These are phyloP conservation scores for Arxiozyma bovina DNA, from an alignment of 1,139 yeast genomes.

Conservation along the genomic window DNA sequence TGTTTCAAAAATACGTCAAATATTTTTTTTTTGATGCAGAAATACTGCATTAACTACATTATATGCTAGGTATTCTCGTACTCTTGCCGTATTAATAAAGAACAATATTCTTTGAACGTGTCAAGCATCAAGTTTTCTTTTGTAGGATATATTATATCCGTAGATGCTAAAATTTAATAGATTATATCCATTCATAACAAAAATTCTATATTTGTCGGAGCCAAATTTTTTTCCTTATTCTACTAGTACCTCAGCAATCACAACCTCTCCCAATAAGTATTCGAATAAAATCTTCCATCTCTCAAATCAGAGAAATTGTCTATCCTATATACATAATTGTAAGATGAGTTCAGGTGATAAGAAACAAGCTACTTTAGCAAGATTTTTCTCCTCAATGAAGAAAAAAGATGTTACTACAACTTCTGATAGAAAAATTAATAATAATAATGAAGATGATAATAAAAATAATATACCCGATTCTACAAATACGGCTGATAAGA, in stretches of 20 bases:
- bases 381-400: constrained; percentile 11
- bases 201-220: not conserved
- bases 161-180: not conserved
- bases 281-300: not conserved
- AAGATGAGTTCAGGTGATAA: constrained; percentile 2
- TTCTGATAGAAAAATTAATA: not conserved
- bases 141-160: not conserved
- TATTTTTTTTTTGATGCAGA: too few species aligned
- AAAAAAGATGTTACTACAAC: not conserved
- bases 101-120: not conserved
- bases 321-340: not conserved
- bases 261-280: not conserved
- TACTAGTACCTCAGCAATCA: not conserved
- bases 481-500: not conserved
- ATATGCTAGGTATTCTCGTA: not conserved
- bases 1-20: not conserved
- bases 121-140: not conserved
- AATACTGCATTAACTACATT: not conserved
- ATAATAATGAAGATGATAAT: not conserved
- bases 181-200: not conserved
- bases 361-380: constrained; percentile 11
- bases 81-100: not conserved
- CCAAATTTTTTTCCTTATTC: not conserved
- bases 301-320: not conserved
- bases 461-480: not conserved